These are phyloP conservation scores for Lentinula lateritia DNA, from an alignment of 768 basidiomycete species.

Conservation along the genomic window DNA sequence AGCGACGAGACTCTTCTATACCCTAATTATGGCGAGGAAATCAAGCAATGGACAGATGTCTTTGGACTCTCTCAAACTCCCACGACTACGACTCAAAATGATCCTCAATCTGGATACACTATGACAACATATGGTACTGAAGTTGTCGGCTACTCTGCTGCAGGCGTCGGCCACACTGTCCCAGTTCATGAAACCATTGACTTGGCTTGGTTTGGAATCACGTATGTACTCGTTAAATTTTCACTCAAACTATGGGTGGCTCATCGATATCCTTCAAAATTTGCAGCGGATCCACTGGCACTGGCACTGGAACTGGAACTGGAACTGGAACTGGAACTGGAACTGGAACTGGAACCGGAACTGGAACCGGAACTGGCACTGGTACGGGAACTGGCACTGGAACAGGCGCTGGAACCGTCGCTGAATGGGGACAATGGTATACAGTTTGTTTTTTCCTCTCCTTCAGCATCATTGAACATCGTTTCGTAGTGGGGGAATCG, in stretches of 20 bases:
- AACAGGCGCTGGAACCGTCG: not conserved
- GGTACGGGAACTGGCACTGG: not conserved
- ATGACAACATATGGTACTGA: conserved; percentile 38
- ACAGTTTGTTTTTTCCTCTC: not conserved
- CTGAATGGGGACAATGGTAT: not conserved
- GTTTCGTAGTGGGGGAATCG: not conserved
- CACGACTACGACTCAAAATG: conserved; percentile 30
- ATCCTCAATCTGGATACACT: conserved; percentile 40
- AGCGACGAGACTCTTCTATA: conserved; percentile 43
- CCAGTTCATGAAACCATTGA: conserved; percentile 42
- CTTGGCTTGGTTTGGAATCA: conserved; percentile 43
- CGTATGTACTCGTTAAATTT: not conserved
- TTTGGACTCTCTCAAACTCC: conserved; percentile 40
- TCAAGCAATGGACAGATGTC: conserved; percentile 55
- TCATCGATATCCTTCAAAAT: not conserved
- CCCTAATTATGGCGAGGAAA: conserved; percentile 43
- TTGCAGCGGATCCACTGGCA: not conserved
- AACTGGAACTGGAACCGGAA: not conserved
- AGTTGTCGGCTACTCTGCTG: conserved; percentile 34
- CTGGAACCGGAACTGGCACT: not conserved
- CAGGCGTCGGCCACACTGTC: conserved; percentile 47
- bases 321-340: not conserved
- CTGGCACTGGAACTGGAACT: not conserved
- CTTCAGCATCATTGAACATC: not conserved
- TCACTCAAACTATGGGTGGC: not conserved